Percentiles rank a stretch among this genome's conserved stretches.
Evolutionary conservation across 2,329 filamentous ascomycete genomes (phyloP).

Genomic region (Xylariales sp.): DNA sequence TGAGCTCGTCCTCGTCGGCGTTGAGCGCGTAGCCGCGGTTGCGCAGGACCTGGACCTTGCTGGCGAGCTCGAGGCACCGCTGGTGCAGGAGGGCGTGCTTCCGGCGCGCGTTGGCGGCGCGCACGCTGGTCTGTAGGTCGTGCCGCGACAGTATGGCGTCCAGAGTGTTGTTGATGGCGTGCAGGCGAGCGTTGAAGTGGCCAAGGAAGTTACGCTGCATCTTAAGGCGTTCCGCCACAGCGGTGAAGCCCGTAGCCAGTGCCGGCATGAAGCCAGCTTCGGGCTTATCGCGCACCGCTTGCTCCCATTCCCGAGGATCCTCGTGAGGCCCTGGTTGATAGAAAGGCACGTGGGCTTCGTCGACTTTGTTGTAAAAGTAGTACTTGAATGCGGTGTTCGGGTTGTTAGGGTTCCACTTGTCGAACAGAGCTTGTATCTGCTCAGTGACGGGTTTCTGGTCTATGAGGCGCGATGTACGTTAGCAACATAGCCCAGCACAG

Average conservation of each 20-base stretch:
- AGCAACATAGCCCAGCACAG: too few relatives aligned
- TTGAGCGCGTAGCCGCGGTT: conserved; percentile 80
- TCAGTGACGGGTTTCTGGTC: conserved; percentile 70
- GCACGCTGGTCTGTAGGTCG: conserved; percentile 71
- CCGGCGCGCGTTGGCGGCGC: conserved; percentile 67
- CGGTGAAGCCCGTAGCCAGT: conserved; percentile 67
- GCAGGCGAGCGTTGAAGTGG: conserved; percentile 66
- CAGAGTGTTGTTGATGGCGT: conserved; percentile 74
- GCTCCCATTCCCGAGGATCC: conserved; percentile 77
- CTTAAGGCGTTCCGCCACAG: conserved; percentile 67
- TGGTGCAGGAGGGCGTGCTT: conserved; percentile 70
- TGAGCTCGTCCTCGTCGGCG: conserved; percentile 73
- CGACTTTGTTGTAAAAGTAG: conserved; percentile 85
- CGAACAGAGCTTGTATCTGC: conserved; percentile 65
- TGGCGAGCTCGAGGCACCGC: conserved; percentile 69
- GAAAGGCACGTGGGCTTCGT: conserved; percentile 69
- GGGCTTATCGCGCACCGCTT: conserved; percentile 76
- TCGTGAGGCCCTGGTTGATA: conserved; percentile 68
- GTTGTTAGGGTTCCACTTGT: conserved; percentile 70
- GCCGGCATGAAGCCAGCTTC: conserved; percentile 73
- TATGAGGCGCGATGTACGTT: too few relatives aligned
- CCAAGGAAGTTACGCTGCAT: conserved; percentile 66
- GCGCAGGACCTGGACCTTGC: conserved; percentile 74
- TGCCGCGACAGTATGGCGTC: conserved; percentile 70
- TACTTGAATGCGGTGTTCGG: conserved; percentile 71